Base-by-base conservation (phyloP, 2,329 filamentous ascomycete species). In the Podosphaera fusca region DNA sequence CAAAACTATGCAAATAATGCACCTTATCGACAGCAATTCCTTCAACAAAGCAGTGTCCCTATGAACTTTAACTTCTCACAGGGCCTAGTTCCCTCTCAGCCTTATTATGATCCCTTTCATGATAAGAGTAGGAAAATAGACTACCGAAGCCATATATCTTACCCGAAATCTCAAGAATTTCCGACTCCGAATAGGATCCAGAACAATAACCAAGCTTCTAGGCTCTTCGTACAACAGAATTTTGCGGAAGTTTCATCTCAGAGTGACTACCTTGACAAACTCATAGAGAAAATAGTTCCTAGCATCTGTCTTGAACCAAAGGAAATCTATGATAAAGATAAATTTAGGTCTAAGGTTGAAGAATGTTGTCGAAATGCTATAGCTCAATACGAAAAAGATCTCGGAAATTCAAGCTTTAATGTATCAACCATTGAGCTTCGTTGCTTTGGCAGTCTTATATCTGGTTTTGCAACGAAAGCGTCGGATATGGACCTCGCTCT, bases 401-500 rank as follows among this genome's bases (percentile, higher is more conserved):
- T 69, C 3, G 59, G 60, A 0, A 69, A 75, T 7, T 67, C 71
- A 51, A 63, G 67, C 4, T 80, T 84, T 58, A 70, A 74, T 14
- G 65, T 74, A 31, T 65, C 71, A 8, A 77, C 76, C 55, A 76
- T 90, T n/a, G 73, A 80, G 56, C 72, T 94, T 12, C 80, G 80
- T 63, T 87, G 83, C 64, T 94, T 92, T 65, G 88, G 87, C 4
- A 94, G 87, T 66, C 73, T 94, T 52, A 78, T 79, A 29, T 89
- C 87, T 10, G 88, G 88, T 0, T 94, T 94, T 69, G 89, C 86
- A 2, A 87, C 85, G 9, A 85, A 85, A 63, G 80, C 81, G n/a
- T 90, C 88, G 1, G 88, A 95, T 64, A 87, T 95, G 83, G 89
- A 95, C 68, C 76, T 95, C 35, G 85, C 83, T 7, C 76, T 94